phyloP scores from a whole-genome alignment of 164 flowering plant genomes.

The Stephania japonica region DNA sequence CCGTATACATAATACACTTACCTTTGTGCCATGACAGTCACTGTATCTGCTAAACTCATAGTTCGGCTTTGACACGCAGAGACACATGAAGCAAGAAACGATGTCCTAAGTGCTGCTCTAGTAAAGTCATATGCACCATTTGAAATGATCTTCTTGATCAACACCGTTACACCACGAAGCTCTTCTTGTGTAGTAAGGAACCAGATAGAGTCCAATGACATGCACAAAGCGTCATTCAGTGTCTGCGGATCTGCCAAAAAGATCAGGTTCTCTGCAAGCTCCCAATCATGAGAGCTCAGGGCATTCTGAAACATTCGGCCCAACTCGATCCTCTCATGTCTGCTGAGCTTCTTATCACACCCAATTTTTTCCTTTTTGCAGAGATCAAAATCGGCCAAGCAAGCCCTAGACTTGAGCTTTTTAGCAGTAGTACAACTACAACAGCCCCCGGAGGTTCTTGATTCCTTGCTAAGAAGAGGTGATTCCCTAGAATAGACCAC shows the following conservation, averaged over 20 bases:
- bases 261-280: constrained; percentile 72
- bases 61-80: constrained; percentile 92
- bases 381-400: constrained; percentile 33
- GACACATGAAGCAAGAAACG: constrained; percentile 94
- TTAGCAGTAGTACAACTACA: constrained; percentile 41
- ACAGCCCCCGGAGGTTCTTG: constrained; percentile 29
- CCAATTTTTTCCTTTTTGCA: constrained; percentile 40
- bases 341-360: constrained; percentile 58
- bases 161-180: constrained; percentile 57
- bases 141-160: constrained; percentile 64
- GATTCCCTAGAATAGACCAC: constrained; percentile 61
- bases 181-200: constrained; percentile 66
- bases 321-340: constrained; percentile 75
- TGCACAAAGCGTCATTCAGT: constrained; percentile 84
- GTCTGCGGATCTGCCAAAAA: constrained; percentile 73
- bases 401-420: constrained; percentile 52
- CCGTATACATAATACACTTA: constrained; percentile 10
- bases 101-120: constrained; percentile 89
- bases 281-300: constrained; percentile 86
- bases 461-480: constrained; percentile 40
- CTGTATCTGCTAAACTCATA: constrained; percentile 82
- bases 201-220: constrained; percentile 86
- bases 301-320: constrained; percentile 77
- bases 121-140: constrained; percentile 91
- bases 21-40: constrained; percentile 93